Evolutionary conservation across 768 basidiomycete genomes (phyloP), one percentile per base, ranked within the genome.

Genomic region (Multifurca ochricompacta): DNA sequence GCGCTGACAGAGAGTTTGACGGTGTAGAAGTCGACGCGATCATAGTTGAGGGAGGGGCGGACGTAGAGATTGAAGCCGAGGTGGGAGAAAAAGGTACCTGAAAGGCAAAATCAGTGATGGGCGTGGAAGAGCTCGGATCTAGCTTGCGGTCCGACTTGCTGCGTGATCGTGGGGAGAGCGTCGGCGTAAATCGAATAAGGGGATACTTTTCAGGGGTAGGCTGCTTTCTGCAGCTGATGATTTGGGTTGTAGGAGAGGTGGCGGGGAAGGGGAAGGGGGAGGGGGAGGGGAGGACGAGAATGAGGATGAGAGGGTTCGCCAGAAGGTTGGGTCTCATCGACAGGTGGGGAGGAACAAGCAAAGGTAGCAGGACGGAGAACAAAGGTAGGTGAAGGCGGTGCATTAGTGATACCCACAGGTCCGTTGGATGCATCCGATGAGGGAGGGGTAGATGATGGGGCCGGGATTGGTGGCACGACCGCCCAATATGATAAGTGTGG

Each of bases 361-460:
- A 51, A 51, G 19, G 40, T 51, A 10, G 50, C 50, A 10, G 50
- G 50, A 34, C 50, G 50, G 23, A 51, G 50, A 14, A 51, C 21
- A 14, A 51, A 51, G 13, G 23, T 51, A 18, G 50, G 40, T 14
- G 50, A 32, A 18, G 50, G 41, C 16, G 40, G 41, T 32, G 41
- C 23, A 2, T 8, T 27, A 27, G 41, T 19, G 1, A 21, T 3
- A n/a, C 42, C 31, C n/a, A 28, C 40, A 21, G 41, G 25, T 13
- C 34, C 41, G n/a, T 43, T 40, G 1, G 50, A 42, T 35, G 32
- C 14, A 3, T 35, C 16, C 14, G 50, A 51, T 41, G 32, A 42
- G 14, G 48, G 39, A 25, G 50, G 41, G 2, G 50, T 42, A 35
- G 50, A 43, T 3, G 14, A 40, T 43, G 31, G 31, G 34, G 31